A percentile compares a stretch with the other conserved stretches of the same genome.
Evolutionary conservation across 2,329 filamentous ascomycete species (phyloP).

Genomic region (Elsinoe ampelina): DNA sequence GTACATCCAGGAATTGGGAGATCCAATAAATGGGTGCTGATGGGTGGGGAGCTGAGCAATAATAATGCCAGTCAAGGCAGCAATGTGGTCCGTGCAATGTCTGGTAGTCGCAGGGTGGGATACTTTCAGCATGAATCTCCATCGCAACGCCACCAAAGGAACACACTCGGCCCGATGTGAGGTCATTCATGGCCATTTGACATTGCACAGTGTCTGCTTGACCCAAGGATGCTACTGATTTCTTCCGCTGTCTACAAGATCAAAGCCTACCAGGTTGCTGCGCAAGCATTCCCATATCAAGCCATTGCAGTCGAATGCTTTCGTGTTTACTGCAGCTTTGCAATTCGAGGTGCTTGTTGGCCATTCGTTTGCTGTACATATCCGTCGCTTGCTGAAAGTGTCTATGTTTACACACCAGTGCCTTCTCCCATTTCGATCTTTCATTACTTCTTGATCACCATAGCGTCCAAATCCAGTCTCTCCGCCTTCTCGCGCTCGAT

Average conservation of each 20-base stretch:
- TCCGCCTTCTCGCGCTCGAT: slow-evolving; percentile 60
- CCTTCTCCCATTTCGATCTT: background rate
- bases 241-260: background rate
- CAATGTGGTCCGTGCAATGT: background rate
- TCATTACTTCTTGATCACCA: slow-evolving; percentile 42
- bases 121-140: too few species aligned
- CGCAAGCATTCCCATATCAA: background rate
- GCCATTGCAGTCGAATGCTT: background rate
- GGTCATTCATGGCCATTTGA: too few species aligned
- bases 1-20: too few species aligned
- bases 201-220: too few species aligned
- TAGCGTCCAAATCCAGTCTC: slow-evolving; percentile 57
- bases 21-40: background rate
- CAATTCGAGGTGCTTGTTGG: background rate
- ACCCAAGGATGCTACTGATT: background rate
- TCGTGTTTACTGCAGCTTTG: background rate
- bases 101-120: background rate
- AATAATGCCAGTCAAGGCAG: background rate
- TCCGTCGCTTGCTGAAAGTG: slow-evolving; percentile 6
- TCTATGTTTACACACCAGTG: slow-evolving; percentile 9
- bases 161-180: too few species aligned
- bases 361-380: slow-evolving; percentile 8
- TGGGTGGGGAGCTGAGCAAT: background rate
- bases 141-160: background rate
- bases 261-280: background rate